These are phyloP conservation scores for Sclerotinia subarctica DNA, from an alignment of 2,329 filamentous ascomycete species.

Conservation along the genomic window DNA sequence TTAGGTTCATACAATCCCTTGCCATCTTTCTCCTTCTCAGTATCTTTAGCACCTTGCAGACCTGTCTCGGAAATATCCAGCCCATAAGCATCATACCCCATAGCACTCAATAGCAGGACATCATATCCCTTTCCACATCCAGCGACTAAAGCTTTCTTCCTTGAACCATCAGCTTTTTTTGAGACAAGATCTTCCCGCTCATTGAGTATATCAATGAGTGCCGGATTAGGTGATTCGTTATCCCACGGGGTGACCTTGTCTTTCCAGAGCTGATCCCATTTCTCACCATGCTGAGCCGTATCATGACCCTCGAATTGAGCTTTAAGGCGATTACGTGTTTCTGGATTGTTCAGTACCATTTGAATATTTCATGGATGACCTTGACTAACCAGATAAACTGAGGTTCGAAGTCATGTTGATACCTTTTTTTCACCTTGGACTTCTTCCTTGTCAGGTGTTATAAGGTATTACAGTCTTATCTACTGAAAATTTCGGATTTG, in stretches of 20 bases:
- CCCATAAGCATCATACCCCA: conserved; percentile 75
- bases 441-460: too few relatives aligned
- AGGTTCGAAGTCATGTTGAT: not conserved
- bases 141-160: conserved; percentile 65
- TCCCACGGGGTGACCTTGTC: conserved; percentile 53
- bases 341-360: conserved; percentile 21
- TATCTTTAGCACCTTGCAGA: conserved; percentile 23
- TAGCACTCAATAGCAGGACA: conserved; percentile 68
- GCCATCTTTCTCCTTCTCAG: conserved; percentile 35
- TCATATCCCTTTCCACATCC: conserved; percentile 83
- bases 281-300: conserved; percentile 27
- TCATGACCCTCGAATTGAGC: conserved; percentile 31
- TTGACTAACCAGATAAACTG: not conserved
- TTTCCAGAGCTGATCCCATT: conserved; percentile 51
- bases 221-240: conserved; percentile 50
- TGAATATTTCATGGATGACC: not conserved
- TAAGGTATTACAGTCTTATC: not conserved
- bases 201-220: conserved; percentile 52
- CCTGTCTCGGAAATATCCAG: conserved; percentile 51
- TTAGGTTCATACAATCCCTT: conserved; percentile 44
- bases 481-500: not conserved
- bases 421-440: not conserved
- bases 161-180: conserved; percentile 30
- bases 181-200: conserved; percentile 44
- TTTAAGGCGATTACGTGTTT: conserved; percentile 30